Conservation (phyloP, 2,329 filamentous ascomycete genomes). For the Penicillium sp. region DNA sequence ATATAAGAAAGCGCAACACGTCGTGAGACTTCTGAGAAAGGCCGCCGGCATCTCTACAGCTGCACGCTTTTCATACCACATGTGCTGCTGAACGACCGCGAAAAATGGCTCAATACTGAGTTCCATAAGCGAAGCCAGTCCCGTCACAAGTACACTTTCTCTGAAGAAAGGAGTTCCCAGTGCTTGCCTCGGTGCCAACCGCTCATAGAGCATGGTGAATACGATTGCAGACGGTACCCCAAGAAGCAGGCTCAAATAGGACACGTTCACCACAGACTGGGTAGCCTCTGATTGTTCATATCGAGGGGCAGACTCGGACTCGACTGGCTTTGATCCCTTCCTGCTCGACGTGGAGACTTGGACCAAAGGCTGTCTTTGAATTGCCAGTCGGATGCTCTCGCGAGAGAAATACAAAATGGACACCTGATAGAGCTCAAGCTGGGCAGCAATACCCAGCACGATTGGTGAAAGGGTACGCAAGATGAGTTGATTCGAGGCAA, state of each 20-base stretch:
- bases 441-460: constrained; percentile 76
- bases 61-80: constrained; percentile 75
- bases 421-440: constrained; percentile 88
- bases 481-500: constrained; percentile 84
- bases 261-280: constrained; percentile 82
- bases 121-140: constrained; percentile 62
- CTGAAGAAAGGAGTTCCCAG: constrained; percentile 59
- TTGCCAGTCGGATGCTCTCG: constrained; percentile 83
- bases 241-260: constrained; percentile 69
- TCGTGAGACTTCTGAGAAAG: constrained; percentile 67
- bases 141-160: constrained; percentile 52
- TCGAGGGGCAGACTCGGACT: constrained; percentile 12
- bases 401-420: constrained; percentile 92
- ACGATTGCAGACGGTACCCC: constrained; percentile 60
- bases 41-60: constrained; percentile 78
- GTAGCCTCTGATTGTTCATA: constrained; percentile 29
- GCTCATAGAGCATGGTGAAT: constrained; percentile 65
- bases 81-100: constrained; percentile 74
- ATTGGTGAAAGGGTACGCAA: constrained; percentile 81
- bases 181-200: constrained; percentile 48
- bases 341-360: constrained; percentile 6
- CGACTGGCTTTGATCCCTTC: constrained; percentile 13
- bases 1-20: constrained; percentile 65
- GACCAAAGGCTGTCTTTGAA: constrained; percentile 67
- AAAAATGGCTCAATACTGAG: constrained; percentile 84